Evolutionary conservation across 1,139 yeast genomes (phyloP).

Genomic region (Chernovozyma sophiae-reginae): DNA sequence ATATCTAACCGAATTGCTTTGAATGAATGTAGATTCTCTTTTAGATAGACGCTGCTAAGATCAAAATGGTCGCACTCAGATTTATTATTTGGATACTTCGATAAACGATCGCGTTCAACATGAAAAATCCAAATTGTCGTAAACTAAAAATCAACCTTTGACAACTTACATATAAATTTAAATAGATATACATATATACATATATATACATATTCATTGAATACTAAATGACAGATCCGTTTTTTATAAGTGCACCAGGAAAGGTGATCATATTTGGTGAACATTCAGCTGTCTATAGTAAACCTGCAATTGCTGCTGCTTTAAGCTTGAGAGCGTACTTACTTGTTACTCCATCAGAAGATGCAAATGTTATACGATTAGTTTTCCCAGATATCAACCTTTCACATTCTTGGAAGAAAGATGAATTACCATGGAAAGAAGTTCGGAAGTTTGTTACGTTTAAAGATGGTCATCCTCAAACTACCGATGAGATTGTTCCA

Average conservation of each 20-base stretch:
- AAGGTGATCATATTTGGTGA: constrained; percentile 95
- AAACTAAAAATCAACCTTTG: too few species aligned
- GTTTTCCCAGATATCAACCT: constrained; percentile 83
- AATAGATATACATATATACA: not conserved
- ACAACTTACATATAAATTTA: not conserved
- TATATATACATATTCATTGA: too few species aligned
- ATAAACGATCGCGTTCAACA: not conserved
- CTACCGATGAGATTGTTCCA: constrained; percentile 56
- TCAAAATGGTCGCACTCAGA: too few species aligned
- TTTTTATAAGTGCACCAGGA: constrained; percentile 91
- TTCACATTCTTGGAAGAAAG: constrained; percentile 55
- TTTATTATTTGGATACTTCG: too few species aligned
- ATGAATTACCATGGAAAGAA: constrained; percentile 59
- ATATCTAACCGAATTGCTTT: too few species aligned
- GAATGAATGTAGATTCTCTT: too few species aligned
- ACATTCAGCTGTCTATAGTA: constrained; percentile 91
- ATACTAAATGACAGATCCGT: constrained; percentile 26
- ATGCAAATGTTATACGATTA: constrained; percentile 44
- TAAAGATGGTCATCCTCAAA: constrained; percentile 31
- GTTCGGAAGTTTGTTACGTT: constrained; percentile 21
- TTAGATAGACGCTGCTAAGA: too few species aligned
- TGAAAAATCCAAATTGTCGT: not conserved
- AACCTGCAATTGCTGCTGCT: constrained; percentile 92
- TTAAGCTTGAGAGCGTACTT: constrained; percentile 77
- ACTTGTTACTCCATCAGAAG: constrained; percentile 47